Conservation (phyloP, 2,329 filamentous ascomycete species). For the Thielaviopsis cerberus region DNA sequence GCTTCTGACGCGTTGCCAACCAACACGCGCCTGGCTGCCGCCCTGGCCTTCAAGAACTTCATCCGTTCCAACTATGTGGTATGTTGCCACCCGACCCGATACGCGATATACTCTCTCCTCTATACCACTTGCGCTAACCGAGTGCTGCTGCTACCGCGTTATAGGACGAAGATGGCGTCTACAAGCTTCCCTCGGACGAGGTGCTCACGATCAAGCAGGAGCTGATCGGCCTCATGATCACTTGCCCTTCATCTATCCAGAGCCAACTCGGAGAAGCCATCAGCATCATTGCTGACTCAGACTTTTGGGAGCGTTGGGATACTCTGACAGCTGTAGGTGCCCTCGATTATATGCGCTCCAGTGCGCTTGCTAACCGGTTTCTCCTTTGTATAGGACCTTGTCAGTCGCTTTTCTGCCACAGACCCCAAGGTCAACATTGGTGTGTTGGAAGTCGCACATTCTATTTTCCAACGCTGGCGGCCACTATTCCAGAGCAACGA, state of each 20-base stretch:
- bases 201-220: conserved; percentile 84
- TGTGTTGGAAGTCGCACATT: conserved; percentile 91
- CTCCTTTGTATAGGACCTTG: conserved; percentile 49
- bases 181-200: conserved; percentile 70
- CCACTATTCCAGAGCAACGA: conserved; percentile 85
- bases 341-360: background rate
- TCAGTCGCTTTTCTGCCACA: conserved; percentile 63
- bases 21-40: conserved; percentile 70
- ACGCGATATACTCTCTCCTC: background rate
- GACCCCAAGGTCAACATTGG: conserved; percentile 79
- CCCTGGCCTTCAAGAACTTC: conserved; percentile 97
- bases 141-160: background rate
- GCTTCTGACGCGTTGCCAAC: conserved; percentile 51
- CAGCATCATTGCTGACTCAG: conserved; percentile 91
- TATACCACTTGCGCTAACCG: background rate
- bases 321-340: conserved; percentile 46
- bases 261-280: conserved; percentile 90
- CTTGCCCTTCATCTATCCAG: conserved; percentile 71
- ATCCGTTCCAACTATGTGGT: conserved; percentile 83
- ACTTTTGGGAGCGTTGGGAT: conserved; percentile 92
- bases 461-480: conserved; percentile 90
- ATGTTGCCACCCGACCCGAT: conserved; percentile 19
- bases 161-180: conserved; percentile 77
- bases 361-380: background rate
- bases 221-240: conserved; percentile 91